Conservation (phyloP, 2,329 filamentous ascomycete species). For the Beauveria caledonica region DNA sequence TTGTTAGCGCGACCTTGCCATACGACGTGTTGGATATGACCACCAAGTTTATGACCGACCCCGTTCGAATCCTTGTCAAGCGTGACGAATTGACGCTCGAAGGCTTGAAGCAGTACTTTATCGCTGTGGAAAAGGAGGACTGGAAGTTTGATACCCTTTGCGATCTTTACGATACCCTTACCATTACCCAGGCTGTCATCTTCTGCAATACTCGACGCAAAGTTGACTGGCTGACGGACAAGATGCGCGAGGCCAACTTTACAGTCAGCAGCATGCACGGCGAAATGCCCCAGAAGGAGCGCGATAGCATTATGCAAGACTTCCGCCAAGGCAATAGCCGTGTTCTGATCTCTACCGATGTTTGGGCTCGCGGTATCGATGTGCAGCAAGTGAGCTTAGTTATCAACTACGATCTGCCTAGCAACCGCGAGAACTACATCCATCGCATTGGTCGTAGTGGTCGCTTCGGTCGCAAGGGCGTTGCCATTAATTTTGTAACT, state of each 20-base stretch:
- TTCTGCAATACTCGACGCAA: conserved; percentile 99
- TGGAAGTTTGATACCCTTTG: conserved; percentile 99
- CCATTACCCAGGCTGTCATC: conserved; percentile 97
- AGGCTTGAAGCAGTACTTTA: conserved; percentile 98
- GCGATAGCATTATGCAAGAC: conserved; percentile 98
- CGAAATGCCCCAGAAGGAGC: conserved; percentile 97
- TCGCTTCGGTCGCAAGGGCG: conserved; percentile 94
- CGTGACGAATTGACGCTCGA: conserved; percentile 97
- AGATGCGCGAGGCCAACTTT: conserved; percentile 98
- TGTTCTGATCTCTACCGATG: conserved; percentile 93
- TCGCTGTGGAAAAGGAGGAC: conserved; percentile 97
- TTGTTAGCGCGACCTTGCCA: conserved; percentile 91
- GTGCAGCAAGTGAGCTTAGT: conserved; percentile 97
- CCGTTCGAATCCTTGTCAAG: conserved; percentile 93
- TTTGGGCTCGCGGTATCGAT: conserved; percentile 97
- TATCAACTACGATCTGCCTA: conserved; percentile 97
- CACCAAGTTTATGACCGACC: conserved; percentile 99
- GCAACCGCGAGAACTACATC: conserved; percentile 99
- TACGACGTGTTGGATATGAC: conserved; percentile 99
- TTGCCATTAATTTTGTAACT: conserved; percentile 99
- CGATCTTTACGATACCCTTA: conserved; percentile 96
- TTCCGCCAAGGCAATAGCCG: conserved; percentile 95
- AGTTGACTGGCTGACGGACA: conserved; percentile 99
- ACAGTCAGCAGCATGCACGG: conserved; percentile 98
- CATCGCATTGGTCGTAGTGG: conserved; percentile 95